Evolutionary conservation across 306 rosid species (phyloP), one percentile per base, ranked within the genome.

Genomic region (Neltuma alba): DNA sequence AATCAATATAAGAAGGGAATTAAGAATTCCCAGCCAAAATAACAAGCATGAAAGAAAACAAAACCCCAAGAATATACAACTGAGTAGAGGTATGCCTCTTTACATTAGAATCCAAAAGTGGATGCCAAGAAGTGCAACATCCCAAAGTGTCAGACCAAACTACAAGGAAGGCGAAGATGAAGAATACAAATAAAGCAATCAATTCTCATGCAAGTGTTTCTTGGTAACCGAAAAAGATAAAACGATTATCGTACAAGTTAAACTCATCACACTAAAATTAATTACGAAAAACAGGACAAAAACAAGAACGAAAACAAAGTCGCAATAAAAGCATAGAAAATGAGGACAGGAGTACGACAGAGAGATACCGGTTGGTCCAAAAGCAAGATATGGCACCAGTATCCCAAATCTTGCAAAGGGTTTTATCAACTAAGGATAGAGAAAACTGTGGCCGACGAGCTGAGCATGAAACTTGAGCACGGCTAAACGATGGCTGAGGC

Each of bases 351-450:
- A 27, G 68, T 25, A 57, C 8, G 8, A 55, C 25, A 68, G 52
- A 61, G 21, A 11, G 52, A 28, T 20, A 90, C 98, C 92, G 90
- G 75, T 78, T 89, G 80, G 94, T 91, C 11, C 96, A 89, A 79
- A 90, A 94, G 86, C 98, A 94, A 45, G 97, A 97, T 23, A 94
- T 89, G 85, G 91, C 85, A 72, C 93, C 93, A 44, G 93, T 89
- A 82, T 76, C 88, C 14, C 84, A 67, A 18, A 94, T 87, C 50
- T 84, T 86, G 54, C 50, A 57, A 69, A 85, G 60, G 76, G 94
- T 92, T 79, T 85, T 83, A 82, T 82, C 85, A 54, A 64, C 50
- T 42, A 84, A 75, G 20, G 97, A 76, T 27, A 27, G n/a, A 44
- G 88, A 82, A 78, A 79, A 76, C 25, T 64, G 79, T 48, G 38